phyloP scores from a whole-genome alignment of 192 early-diverging fungal genomes.

The Fimicolochytrium jonesii region DNA sequence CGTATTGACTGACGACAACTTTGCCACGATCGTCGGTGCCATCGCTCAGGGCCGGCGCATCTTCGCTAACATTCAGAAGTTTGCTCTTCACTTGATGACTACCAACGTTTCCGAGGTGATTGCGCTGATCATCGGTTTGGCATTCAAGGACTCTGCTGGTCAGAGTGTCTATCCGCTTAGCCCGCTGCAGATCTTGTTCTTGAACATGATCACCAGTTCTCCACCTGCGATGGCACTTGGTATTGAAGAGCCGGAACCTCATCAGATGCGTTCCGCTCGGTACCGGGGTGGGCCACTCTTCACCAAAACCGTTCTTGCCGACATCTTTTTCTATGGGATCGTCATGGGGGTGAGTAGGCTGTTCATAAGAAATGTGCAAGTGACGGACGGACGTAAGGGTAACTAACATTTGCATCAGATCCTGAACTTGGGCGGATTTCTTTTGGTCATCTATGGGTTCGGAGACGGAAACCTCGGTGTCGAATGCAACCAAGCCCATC shows the following conservation, averaged over 20 bases:
- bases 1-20: constrained; percentile 86
- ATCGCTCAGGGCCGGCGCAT: constrained; percentile 87
- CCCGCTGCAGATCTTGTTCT: constrained; percentile 73
- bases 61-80: constrained; percentile 64
- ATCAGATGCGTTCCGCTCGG: constrained; percentile 70
- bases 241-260: constrained; percentile 59
- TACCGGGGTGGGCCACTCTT: constrained; percentile 59
- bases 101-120: constrained; percentile 75
- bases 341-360: no score
- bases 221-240: constrained; percentile 82
- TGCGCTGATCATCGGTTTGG: constrained; percentile 67
- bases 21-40: constrained; percentile 87
- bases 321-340: constrained; percentile 67
- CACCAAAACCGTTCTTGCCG: constrained; percentile 56
- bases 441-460: neutral
- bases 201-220: constrained; percentile 76
- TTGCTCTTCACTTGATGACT: constrained; percentile 46
- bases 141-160: constrained; percentile 57
- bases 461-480: neutral
- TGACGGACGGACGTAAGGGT: no score
- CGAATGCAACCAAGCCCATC: constrained; percentile 43
- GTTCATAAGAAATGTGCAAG: no score
- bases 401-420: no score
- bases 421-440: no score
- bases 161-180: constrained; percentile 71